Base-by-base conservation (phyloP, 1,284 basidiomycete species). In the Neonothopanus nambi region DNA sequence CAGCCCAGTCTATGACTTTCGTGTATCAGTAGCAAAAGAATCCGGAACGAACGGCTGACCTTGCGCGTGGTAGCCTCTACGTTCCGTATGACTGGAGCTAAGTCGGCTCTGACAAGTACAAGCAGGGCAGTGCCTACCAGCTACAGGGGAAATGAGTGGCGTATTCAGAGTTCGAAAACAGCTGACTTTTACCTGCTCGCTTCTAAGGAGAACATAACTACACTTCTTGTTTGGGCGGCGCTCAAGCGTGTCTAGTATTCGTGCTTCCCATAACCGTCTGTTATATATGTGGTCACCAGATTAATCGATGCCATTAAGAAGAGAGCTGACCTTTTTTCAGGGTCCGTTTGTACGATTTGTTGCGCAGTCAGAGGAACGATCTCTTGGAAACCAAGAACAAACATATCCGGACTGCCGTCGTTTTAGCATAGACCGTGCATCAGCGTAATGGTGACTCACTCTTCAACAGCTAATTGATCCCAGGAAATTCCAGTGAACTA, bases 321-420 rank as follows among this genome's bases (percentile, higher is more conserved):
- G 49, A 33, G 18, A 33, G 54, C 62, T 13, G 48, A 89, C 93
- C 85, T 84, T 74, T 95, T 96, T 63, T 95, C 94, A 0, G 95
- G 94, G 70, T 99, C 97, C 3, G 96, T 92, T 67, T 97, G 92
- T 18, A 96, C 81, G 48, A 99, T 98, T 68, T 98, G 95, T 66
- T 97, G 93, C 4, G 97, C 93, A 5, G 93, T 98, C 39, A 99
- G 80, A 36, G 94, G 94, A 0, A 99, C 97, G 51, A 99, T 95
- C 70, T 99, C 97, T 70, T 99, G 97, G 65, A 99, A 98, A 1
- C 91, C 93, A 28, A 98, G 74, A n/a, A 87, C 87, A 65, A 96
- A 87, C 55, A 98, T 84, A 67, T 97, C 94, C 7, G 95, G 92
- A 43, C 92, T 95, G 56, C 13, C 7, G n/a, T 43, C 3, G 43